Conservation (phyloP, 164 flowering plant species). For the Tetrastigma voinierianum region DNA sequence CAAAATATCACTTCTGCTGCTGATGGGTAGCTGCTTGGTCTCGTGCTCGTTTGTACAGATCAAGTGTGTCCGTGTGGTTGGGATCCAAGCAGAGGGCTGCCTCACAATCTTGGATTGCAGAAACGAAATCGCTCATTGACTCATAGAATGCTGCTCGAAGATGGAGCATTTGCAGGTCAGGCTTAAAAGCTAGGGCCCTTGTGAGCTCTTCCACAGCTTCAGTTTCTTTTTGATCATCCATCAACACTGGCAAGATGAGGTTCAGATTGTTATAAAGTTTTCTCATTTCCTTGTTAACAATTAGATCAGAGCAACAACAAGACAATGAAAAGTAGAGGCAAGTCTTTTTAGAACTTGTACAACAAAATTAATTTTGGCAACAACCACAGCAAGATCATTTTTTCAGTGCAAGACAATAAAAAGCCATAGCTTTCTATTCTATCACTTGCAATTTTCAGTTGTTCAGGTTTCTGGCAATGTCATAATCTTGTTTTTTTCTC, state of each 20-base stretch:
- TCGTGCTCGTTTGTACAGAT: slow-evolving; percentile 45
- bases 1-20: slow-evolving; percentile 5
- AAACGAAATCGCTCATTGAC: slow-evolving; percentile 49
- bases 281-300: background rate
- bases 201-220: slow-evolving; percentile 80
- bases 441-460: too few relatives aligned
- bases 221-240: slow-evolving; percentile 83
- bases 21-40: slow-evolving; percentile 18
- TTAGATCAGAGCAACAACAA: background rate
- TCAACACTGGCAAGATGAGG: slow-evolving; percentile 45
- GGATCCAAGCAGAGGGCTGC: slow-evolving; percentile 90
- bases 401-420: too few relatives aligned
- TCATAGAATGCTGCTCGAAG: slow-evolving; percentile 92
- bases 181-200: slow-evolving; percentile 72
- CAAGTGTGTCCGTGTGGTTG: slow-evolving; percentile 53
- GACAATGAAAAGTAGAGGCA: background rate
- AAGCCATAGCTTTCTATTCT: too few relatives aligned
- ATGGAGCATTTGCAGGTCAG: slow-evolving; percentile 78
- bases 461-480: too few relatives aligned
- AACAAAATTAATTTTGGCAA: too few relatives aligned
- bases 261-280: slow-evolving; percentile 3
- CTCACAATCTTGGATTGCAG: slow-evolving; percentile 64
- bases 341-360: background rate
- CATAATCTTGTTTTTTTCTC: too few relatives aligned
- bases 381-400: too few relatives aligned